Percentiles rank a stretch among this genome's conserved stretches.
These are phyloP conservation scores for Cladosporium austrohemisphaericum DNA, from an alignment of 2,329 filamentous ascomycete genomes.

Conservation along the genomic window DNA sequence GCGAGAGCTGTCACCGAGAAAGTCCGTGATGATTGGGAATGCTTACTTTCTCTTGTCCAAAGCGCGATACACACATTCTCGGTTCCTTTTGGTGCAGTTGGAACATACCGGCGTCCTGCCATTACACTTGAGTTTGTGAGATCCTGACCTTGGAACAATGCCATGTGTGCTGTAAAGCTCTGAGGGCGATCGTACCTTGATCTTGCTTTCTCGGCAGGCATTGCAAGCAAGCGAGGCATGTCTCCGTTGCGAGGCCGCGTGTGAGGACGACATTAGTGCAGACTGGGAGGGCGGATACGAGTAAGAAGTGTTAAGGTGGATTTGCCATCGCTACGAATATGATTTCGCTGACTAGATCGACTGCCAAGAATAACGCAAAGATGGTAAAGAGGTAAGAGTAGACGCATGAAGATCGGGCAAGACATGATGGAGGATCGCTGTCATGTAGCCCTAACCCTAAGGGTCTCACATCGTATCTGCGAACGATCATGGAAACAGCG, in stretches of 20 bases:
- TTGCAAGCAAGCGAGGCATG: neutral
- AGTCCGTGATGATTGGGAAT: neutral
- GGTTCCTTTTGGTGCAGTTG: neutral
- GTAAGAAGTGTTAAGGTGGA: too few relatives aligned
- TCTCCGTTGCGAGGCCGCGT: neutral
- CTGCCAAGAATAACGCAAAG: too few relatives aligned
- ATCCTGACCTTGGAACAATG: neutral
- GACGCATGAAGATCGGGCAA: too few relatives aligned
- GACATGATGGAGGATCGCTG: too few relatives aligned
- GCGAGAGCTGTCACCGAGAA: neutral
- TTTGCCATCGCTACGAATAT: too few relatives aligned
- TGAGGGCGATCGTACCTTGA: too few relatives aligned
- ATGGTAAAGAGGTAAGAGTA: too few relatives aligned
- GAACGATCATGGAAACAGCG: too few relatives aligned
- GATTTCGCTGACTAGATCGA: too few relatives aligned
- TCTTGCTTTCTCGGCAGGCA: neutral
- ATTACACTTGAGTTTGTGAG: neutral
- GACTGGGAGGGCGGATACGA: too few relatives aligned
- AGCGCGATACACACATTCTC: neutral
- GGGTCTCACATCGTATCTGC: too few relatives aligned
- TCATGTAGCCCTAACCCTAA: too few relatives aligned
- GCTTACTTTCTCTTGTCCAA: neutral
- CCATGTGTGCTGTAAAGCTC: neutral
- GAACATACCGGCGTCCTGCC: neutral
- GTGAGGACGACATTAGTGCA: neutral